Conservation (phyloP, 139 green algal species). For the Chlamydomonas applanata region DNA sequence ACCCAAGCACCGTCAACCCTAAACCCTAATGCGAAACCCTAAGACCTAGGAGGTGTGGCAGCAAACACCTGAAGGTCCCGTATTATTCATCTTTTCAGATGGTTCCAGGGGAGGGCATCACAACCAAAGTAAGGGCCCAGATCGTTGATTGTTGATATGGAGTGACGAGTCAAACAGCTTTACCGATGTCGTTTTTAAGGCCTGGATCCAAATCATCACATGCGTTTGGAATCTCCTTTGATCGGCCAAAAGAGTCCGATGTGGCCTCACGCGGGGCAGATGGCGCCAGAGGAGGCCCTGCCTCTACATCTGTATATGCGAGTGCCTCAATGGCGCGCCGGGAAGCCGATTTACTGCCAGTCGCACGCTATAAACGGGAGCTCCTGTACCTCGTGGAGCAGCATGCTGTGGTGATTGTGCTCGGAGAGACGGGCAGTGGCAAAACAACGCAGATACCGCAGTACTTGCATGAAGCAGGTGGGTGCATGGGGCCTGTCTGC, state of each 20-base stretch:
- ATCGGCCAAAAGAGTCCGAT: background rate
- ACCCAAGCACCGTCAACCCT: too few species aligned
- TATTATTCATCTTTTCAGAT: too few species aligned
- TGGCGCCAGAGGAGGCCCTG: background rate
- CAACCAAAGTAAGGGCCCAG: too few species aligned
- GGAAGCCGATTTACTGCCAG: conserved; percentile 31
- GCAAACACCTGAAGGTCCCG: too few species aligned
- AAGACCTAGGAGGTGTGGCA: too few species aligned
- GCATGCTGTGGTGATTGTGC: conserved; percentile 73
- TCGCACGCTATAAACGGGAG: conserved; percentile 37
- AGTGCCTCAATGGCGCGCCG: background rate
- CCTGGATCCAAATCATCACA: too few species aligned
- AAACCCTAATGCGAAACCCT: too few species aligned
- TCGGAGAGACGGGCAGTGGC: conserved; percentile 93
- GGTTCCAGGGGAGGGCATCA: too few species aligned
- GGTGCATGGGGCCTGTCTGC: conserved; percentile 17
- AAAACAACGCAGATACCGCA: conserved; percentile 89
- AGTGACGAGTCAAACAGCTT: too few species aligned
- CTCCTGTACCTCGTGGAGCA: conserved; percentile 81
- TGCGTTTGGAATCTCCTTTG: too few species aligned
- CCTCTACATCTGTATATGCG: background rate
- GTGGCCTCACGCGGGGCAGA: background rate
- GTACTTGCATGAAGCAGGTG: conserved; percentile 62
- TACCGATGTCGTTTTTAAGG: too few species aligned
- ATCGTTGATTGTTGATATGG: too few species aligned